Evolutionary conservation across 257 asterid genomes (phyloP), one percentile per base, ranked within the genome.

Genomic region (Nicotiana tomentosiformis): DNA sequence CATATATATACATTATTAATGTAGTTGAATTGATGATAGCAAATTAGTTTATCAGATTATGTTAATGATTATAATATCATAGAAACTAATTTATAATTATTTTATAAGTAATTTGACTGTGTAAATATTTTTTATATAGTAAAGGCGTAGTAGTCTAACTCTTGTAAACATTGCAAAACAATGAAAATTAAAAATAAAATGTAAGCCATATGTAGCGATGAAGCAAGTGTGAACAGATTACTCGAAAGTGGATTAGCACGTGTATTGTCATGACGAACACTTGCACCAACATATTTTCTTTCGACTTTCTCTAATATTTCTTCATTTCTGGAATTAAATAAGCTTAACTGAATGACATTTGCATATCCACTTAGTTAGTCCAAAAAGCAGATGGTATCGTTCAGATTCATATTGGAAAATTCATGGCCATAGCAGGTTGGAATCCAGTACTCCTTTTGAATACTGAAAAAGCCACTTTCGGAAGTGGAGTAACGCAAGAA

Each of bases 161-260:
- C 18, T 11, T 0, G 6, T 14, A 53, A 53, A 53, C 18, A 14
- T 16, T 17, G 18, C 1, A 56, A 14, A 56, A 16, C 10, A 56
- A 5, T 16, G 16, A 56, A 16, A 56, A 15, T 18, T 16, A 2
- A 18, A 18, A n/a, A 58, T 58, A 58, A 58, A 58, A 58, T 18
- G 26, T 7, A 58, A 18, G 46, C 10, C 9, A 8, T 43, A 3
- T 43, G 10, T 69, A 46, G 58, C 11, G 16, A 26, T 29, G 76
- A 77, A 39, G 51, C 8, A 29, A 18, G 77, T 77, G 85, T 81
- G 84, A 86, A 79, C 55, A 46, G 86, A 78, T 82, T 43, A 20
- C 35, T 60, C 37, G 29, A 57, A 78, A 58, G 82, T 78, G 56
- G 70, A 78, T 58, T 37, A 58, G 7, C 11, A 17, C 26, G 26